Conservation (phyloP, 2,329 filamentous ascomycete species). For the Fusarium protoensiforme region DNA sequence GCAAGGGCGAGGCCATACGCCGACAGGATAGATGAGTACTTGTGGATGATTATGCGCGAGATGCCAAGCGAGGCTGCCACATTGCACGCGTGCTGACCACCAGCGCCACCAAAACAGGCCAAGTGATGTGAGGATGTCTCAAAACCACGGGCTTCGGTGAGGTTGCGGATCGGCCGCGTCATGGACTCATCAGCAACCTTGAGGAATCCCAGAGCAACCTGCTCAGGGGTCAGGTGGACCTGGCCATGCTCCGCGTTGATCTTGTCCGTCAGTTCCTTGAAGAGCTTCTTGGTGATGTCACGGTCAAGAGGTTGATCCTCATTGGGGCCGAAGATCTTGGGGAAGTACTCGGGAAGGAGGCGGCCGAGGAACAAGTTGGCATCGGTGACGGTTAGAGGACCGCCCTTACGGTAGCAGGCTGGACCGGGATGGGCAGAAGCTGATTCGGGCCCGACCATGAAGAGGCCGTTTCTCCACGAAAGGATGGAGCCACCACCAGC, state of each 20-base stretch:
- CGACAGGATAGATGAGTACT: background rate
- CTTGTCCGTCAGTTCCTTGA: constrained; percentile 53
- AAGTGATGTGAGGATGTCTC: constrained; percentile 50
- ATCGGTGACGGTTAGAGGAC: constrained; percentile 77
- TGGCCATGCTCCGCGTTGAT: constrained; percentile 52
- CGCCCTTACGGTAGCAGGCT: constrained; percentile 78
- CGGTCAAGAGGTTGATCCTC: constrained; percentile 66
- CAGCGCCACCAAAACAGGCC: constrained; percentile 43
- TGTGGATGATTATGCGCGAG: background rate
- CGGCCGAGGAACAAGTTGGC: constrained; percentile 77
- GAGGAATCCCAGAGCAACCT: constrained; percentile 51
- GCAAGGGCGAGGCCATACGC: background rate
- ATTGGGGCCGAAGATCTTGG: constrained; percentile 77
- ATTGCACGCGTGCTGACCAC: background rate
- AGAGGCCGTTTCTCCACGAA: constrained; percentile 77
- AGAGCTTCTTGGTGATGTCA: constrained; percentile 53
- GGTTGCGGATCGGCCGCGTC: constrained; percentile 49
- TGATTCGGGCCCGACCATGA: constrained; percentile 78
- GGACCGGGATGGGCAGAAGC: constrained; percentile 78
- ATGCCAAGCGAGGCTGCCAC: background rate
- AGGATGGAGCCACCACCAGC: constrained; percentile 79
- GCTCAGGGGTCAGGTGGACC: constrained; percentile 45
- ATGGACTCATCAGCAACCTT: constrained; percentile 52
- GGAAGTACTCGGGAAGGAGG: constrained; percentile 71
- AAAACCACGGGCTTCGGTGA: constrained; percentile 51